Evolutionary conservation across 2,329 filamentous ascomycete genomes (phyloP).

Genomic region (Pseudomassariella vexata): DNA sequence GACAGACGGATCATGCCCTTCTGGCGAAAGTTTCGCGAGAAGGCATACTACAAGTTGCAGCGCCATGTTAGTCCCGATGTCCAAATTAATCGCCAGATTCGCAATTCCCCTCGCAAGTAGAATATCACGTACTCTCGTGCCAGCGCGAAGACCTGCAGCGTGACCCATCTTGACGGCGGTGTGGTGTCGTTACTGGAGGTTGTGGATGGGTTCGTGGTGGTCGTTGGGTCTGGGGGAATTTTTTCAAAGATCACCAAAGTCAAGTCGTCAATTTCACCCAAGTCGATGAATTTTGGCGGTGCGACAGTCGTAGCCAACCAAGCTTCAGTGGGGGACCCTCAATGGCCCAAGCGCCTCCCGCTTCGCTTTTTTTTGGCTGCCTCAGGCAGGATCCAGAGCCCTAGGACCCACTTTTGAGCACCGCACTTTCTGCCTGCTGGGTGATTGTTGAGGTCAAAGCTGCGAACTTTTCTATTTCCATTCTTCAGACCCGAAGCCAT

Average conservation of each 20-base stretch:
- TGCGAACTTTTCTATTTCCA: constrained; percentile 5
- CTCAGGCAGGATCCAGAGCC: no score
- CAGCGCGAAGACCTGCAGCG: constrained; percentile 78
- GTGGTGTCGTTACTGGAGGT: constrained; percentile 26
- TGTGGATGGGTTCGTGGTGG: constrained; percentile 13
- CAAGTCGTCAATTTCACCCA: no score
- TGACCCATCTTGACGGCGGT: constrained; percentile 72
- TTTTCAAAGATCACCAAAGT: no score
- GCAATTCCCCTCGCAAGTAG: neutral
- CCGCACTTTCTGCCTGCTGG: no score
- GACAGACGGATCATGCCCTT: constrained; percentile 90
- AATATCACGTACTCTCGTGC: constrained; percentile 66
- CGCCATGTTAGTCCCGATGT: constrained; percentile 7
- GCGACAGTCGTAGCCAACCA: no score
- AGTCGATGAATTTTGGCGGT: no score
- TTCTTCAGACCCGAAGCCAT: constrained; percentile 2
- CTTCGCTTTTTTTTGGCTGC: no score
- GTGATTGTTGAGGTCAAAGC: neutral
- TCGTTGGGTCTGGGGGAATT: constrained; percentile 3
- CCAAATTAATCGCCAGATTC: neutral
- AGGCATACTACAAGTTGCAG: constrained; percentile 62
- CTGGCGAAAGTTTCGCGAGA: constrained; percentile 90
- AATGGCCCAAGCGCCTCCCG: no score
- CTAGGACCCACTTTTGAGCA: no score
- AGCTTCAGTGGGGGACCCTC: no score